These are phyloP conservation scores for Dictyostelium firmibasis DNA, from an alignment of 78 protist genomes.

Conservation along the genomic window DNA sequence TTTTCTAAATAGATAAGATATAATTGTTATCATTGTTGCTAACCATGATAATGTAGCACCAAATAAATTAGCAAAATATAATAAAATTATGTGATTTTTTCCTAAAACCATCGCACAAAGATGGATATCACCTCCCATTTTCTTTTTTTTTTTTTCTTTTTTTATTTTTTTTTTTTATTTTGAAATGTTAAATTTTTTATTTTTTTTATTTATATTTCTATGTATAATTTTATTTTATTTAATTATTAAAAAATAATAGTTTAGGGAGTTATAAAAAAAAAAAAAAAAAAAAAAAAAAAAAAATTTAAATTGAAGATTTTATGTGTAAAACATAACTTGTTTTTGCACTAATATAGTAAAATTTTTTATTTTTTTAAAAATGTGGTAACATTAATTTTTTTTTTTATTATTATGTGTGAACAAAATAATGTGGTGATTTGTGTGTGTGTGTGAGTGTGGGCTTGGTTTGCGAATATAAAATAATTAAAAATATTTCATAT, in stretches of 20 bases:
- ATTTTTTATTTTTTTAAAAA: too few relatives aligned
- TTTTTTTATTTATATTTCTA: too few relatives aligned
- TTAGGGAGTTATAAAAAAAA: background rate
- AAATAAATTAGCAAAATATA: conserved; percentile 3
- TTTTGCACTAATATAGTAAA: too few relatives aligned
- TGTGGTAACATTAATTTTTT: background rate
- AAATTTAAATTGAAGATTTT: background rate
- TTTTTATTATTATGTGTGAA: background rate
- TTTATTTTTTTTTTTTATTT: too few relatives aligned
- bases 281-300: too few relatives aligned
- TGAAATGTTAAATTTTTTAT: too few relatives aligned
- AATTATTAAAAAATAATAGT: too few relatives aligned
- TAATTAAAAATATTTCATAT: too few relatives aligned
- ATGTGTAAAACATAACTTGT: too few relatives aligned
- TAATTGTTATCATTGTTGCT: background rate
- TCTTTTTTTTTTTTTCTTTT: background rate
- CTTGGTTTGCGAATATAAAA: background rate
- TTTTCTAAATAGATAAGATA: background rate
- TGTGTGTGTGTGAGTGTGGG: background rate
- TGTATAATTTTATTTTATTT: too few relatives aligned
- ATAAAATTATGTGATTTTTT: background rate
- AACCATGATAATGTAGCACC: conserved; percentile 2
- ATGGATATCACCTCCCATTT: conserved; percentile 47
- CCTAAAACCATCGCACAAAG: background rate
- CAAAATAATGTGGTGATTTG: too few relatives aligned